Base-by-base conservation (phyloP, 495 filamentous ascomycete species). In the Neurospora hispaniola region DNA sequence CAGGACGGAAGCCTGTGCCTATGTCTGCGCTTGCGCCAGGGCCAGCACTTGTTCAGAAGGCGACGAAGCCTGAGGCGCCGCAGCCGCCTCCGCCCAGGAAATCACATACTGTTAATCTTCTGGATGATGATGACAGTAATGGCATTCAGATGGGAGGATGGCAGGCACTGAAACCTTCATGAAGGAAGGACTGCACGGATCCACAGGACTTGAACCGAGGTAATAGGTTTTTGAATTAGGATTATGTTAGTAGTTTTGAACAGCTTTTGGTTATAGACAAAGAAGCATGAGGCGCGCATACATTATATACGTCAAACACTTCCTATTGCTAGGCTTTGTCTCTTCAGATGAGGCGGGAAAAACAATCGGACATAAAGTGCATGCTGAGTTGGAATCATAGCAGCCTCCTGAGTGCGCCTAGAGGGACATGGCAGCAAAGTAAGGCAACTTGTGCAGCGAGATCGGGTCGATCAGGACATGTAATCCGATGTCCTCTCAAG, bases 101-200 rank as follows among this genome's bases (percentile, higher is more conserved):
- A 48, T 59, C 78, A 39, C 75, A 79, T 66, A 42, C 75, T 48
- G 73, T 71, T 14, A 74, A 84, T 14, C 84, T 85, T 71, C 76
- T 85, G 23, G 74, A 86, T 8, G 79, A 77, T 12, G 80, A 80
- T 44, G 83, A 85, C 41, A 81, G 71, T 12, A 75, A 70, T 16
- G 73, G 46, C n/a, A 62, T 70, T 31, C 81, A 84, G 72, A 78
- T 86, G 78, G 80, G 81, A 12, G 81, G 81, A 42, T 86, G 85
- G 85, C 82, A 86, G 71, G 83, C 84, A 12, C 70, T 86, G 74
- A 85, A 84, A 71, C 85, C 80, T n/a, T 74, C 79, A 9, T 77
- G 54, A 73, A 62, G 16, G 38, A 12, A 69, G n/a, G 40, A 48
- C 35, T 18, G 10, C 14, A 69, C 31, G 9, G 54, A 11, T 23